Evolutionary conservation across 1,139 yeast genomes (phyloP), one percentile per base, ranked within the genome.

Genomic region (Debaryomyces robertsiae): DNA sequence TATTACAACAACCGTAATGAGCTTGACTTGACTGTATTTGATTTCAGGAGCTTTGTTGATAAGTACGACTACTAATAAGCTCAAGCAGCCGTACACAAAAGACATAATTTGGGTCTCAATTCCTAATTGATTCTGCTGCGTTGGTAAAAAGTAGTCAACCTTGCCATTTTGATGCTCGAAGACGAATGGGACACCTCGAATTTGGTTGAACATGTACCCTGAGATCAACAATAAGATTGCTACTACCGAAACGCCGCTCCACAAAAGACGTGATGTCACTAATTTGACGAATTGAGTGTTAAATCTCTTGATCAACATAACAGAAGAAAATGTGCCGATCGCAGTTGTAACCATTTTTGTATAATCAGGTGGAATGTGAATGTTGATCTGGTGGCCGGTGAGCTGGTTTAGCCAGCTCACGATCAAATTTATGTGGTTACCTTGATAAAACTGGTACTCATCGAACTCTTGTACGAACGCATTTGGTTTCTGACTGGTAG

Each of bases 131-230:
- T 68, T 69, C 54, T 84, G 87, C 53, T 86, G 90, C 24, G 87
- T 82, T 6, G 75, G 73, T 7, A 69, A 54, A 54, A 91, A 79
- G 59, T 88, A 90, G 32, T 77, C 74, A 3, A 77, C 71, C 3
- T 64, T 63, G 22, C 91, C 93, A 37, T 76, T 66, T 6, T 69
- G 71, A 40, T 72, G 75, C 35, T 75, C 76, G 45, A 80, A 82
- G 27, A 84, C 72, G 55, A 82, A 85, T 14, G 89, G 95, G 6
- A 83, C 75, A 32, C 77, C 77, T 60, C 98, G 81, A 48, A 93
- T 93, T 53, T 81, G 79, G 61, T 89, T 90, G 75, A 81, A 93
- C 98, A 93, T 93, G 65, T 90, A 87, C 11, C 98, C 98, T 9
- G 94, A 75, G 39, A 80, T 82, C 69, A 91, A 87, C 53, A 90